Conservation (phyloP, 768 basidiomycete genomes). For the Rubroboletus satanas region DNA sequence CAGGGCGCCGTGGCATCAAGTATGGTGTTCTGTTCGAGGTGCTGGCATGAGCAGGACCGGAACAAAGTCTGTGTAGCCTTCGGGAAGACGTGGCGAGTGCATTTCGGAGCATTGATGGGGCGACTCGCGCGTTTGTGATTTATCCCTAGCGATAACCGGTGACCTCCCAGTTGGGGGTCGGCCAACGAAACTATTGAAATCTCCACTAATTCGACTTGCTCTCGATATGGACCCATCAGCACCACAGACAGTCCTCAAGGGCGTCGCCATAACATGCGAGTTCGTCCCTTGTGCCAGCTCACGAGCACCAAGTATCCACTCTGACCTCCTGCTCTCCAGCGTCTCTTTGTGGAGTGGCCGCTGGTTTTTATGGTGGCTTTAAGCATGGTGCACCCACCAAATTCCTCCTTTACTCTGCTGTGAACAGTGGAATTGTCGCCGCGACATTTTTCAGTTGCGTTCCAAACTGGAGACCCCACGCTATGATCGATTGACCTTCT, state of each 20-base stretch:
- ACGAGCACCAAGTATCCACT: conserved; percentile 12
- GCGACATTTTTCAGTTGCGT: conserved; percentile 75
- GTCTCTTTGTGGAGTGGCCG: conserved; percentile 45
- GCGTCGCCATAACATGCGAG: conserved; percentile 73
- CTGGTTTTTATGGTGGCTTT: conserved; percentile 44
- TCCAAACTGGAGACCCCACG: not conserved
- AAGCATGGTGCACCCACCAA: conserved; percentile 45
- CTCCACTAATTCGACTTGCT: not conserved
- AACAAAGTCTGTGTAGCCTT: not conserved
- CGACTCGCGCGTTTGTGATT: not conserved
- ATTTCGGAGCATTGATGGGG: conserved; percentile 14
- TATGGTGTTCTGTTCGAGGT: not conserved
- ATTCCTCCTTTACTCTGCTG: conserved; percentile 55
- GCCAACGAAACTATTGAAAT: not conserved
- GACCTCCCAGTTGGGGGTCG: conserved; percentile 2
- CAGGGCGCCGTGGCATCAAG: conserved; percentile 8
- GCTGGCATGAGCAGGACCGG: conserved; percentile 7
- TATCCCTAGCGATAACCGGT: not conserved
- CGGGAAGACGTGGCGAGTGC: conserved; percentile 1
- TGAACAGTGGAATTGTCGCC: conserved; percentile 71
- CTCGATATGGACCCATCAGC: conserved; percentile 30
- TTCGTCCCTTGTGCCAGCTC: conserved; percentile 44
- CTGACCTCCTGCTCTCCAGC: conserved; percentile 44
- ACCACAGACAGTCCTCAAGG: conserved; percentile 47
- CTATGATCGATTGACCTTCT: not conserved